These are phyloP conservation scores for Heritiera fomes DNA, from an alignment of 345 rosid species.

Conservation along the genomic window DNA sequence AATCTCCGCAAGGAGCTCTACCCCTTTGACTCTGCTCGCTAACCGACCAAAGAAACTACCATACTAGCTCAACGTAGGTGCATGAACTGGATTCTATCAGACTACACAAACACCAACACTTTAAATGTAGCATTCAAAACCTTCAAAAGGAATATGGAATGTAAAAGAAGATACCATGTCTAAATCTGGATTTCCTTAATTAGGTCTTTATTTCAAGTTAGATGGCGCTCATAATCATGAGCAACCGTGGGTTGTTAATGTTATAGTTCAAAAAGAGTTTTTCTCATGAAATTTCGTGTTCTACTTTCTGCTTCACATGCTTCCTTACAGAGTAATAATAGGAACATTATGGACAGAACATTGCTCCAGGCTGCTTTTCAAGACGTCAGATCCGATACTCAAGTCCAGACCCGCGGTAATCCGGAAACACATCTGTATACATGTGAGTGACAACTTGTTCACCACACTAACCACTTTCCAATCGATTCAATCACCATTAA, in stretches of 20 bases:
- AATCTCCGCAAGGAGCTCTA: no score
- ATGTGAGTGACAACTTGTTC: conserved; percentile 14
- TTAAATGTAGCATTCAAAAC: no score
- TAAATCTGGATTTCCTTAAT: background rate
- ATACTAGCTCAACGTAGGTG: no score
- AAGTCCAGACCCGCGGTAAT: no score
- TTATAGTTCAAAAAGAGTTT: background rate
- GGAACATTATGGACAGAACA: background rate
- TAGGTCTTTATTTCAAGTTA: no score
- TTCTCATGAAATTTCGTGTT: conserved; percentile 11
- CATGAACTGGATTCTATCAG: no score
- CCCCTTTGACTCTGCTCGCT: no score
- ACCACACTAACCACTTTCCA: background rate
- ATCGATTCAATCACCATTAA: background rate
- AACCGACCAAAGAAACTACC: no score
- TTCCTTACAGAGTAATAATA: conserved; percentile 9
- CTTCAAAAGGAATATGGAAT: no score
- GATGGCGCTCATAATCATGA: background rate
- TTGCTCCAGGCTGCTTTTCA: background rate
- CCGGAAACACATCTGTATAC: background rate
- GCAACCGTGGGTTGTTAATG: background rate
- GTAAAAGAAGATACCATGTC: no score
- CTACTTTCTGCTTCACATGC: background rate
- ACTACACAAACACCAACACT: no score
- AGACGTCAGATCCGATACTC: background rate